phyloP scores from a whole-genome alignment of 306 rosid genomes.

The Quercus ilex region DNA sequence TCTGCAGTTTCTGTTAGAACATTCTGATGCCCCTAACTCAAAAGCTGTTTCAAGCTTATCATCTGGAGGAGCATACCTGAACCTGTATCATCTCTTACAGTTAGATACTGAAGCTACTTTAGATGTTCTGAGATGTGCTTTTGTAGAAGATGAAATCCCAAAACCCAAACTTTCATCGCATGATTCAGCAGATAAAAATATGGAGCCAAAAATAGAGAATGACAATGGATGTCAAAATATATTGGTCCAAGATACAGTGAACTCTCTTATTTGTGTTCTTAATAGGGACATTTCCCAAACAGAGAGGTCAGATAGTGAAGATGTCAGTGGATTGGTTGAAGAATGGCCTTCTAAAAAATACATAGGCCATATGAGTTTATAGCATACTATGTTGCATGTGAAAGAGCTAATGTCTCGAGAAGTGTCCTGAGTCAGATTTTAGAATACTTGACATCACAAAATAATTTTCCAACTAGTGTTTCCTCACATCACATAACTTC shows the following conservation, averaged over 20 bases:
- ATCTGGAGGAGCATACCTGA: constrained; percentile 37
- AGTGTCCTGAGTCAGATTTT: constrained; percentile 62
- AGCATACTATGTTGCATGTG: constrained; percentile 73
- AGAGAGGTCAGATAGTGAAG: constrained; percentile 39
- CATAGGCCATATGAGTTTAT: constrained; percentile 72
- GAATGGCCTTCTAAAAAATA: constrained; percentile 72
- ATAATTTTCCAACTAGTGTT: constrained; percentile 35
- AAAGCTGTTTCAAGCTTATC: constrained; percentile 36
- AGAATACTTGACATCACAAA: constrained; percentile 63
- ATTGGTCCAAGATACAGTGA: constrained; percentile 68
- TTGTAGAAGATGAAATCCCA: constrained; percentile 52
- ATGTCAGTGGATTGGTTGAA: constrained; percentile 32
- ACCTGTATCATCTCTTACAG: constrained; percentile 68
- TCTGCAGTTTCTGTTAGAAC: constrained; percentile 67
- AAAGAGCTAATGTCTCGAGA: constrained; percentile 67
- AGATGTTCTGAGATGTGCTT: constrained; percentile 72
- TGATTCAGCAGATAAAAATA: constrained; percentile 32
- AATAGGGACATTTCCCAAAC: constrained; percentile 41
- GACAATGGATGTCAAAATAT: constrained; percentile 35
- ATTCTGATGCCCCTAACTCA: constrained; percentile 41
- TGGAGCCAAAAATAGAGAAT: constrained; percentile 32
- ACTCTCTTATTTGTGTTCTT: constrained; percentile 62
- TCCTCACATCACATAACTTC: constrained; percentile 38
- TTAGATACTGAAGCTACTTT: constrained; percentile 84
- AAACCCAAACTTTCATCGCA: constrained; percentile 33